Conservation (phyloP, 306 rosid genomes). For the Medicago lupulina region DNA sequence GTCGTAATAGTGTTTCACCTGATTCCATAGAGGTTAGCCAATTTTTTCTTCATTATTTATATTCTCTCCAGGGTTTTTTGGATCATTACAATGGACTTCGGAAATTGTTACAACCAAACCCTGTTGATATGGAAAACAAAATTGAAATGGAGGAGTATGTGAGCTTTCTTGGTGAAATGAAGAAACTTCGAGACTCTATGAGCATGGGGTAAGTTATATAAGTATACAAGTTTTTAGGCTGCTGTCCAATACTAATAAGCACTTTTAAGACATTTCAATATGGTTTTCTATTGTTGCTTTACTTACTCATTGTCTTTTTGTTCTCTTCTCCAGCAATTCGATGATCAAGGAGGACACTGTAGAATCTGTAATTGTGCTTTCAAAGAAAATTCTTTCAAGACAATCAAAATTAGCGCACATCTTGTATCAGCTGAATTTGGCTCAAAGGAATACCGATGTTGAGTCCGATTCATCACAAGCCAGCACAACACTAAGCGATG, state of each 20-base stretch:
- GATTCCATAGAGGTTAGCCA: constrained; percentile 36
- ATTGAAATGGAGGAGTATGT: constrained; percentile 4
- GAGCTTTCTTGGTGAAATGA: constrained; percentile 41
- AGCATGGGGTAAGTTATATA: constrained; percentile 38
- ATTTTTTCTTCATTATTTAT: not conserved
- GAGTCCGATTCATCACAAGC: constrained; percentile 32
- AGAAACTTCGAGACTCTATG: constrained; percentile 43
- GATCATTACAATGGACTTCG: constrained; percentile 10
- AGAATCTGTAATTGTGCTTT: constrained; percentile 15
- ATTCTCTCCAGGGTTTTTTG: constrained; percentile 19
- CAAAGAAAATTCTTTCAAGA: constrained; percentile 24
- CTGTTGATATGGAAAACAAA: not conserved
- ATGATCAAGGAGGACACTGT: not conserved
- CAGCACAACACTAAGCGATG: not conserved
- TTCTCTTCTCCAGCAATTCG: constrained; percentile 18
- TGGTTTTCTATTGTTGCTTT: not conserved
- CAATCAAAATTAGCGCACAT: not conserved
- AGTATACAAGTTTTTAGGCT: not conserved
- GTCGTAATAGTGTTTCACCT: not conserved
- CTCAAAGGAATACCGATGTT: not conserved
- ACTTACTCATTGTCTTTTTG: not conserved
- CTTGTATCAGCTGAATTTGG: not conserved
- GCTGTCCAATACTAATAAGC: not conserved
- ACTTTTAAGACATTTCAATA: not conserved
- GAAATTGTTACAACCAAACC: constrained; percentile 9